Conservation (phyloP, 768 basidiomycete genomes). For the Leccinum longicurvipes region DNA sequence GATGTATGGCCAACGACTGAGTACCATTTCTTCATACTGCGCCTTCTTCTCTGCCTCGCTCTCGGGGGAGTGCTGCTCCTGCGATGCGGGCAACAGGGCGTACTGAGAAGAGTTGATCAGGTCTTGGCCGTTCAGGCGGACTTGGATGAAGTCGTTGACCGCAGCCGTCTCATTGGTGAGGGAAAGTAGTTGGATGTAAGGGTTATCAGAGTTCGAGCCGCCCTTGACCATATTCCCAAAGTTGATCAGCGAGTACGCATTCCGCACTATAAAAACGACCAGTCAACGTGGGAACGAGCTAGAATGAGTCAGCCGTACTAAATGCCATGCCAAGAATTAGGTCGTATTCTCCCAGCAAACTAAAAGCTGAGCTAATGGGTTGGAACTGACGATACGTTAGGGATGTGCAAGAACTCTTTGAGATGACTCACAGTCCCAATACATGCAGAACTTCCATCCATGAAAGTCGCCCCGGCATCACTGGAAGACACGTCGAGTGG, state of each 20-base stretch:
- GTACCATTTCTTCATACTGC: conserved; percentile 55
- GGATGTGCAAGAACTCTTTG: neutral
- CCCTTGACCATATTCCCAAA: conserved; percentile 66
- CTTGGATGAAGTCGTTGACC: conserved; percentile 61
- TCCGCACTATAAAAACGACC: conserved; percentile 54
- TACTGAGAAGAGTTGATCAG: conserved; percentile 52
- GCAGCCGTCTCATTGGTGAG: conserved; percentile 51
- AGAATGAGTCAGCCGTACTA: conserved; percentile 40
- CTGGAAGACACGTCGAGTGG: conserved; percentile 65
- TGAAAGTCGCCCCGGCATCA: conserved; percentile 46
- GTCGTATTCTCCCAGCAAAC: conserved; percentile 73
- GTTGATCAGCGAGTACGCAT: conserved; percentile 67
- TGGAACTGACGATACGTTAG: conserved; percentile 56
- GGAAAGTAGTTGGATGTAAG: conserved; percentile 70
- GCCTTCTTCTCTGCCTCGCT: conserved; percentile 65
- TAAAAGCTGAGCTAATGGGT: conserved; percentile 78
- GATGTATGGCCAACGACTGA: conserved; percentile 75
- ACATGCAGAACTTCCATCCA: conserved; percentile 54
- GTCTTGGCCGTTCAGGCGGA: conserved; percentile 59
- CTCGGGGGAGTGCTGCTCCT: conserved; percentile 63
- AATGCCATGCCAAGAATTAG: conserved; percentile 83
- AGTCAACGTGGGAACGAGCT: conserved; percentile 1
- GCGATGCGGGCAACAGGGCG: conserved; percentile 54
- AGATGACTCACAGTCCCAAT: conserved; percentile 57
- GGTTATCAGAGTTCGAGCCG: conserved; percentile 45